phyloP scores from a whole-genome alignment of 2,329 filamentous ascomycete genomes.

The Fusarium proliferatum region DNA sequence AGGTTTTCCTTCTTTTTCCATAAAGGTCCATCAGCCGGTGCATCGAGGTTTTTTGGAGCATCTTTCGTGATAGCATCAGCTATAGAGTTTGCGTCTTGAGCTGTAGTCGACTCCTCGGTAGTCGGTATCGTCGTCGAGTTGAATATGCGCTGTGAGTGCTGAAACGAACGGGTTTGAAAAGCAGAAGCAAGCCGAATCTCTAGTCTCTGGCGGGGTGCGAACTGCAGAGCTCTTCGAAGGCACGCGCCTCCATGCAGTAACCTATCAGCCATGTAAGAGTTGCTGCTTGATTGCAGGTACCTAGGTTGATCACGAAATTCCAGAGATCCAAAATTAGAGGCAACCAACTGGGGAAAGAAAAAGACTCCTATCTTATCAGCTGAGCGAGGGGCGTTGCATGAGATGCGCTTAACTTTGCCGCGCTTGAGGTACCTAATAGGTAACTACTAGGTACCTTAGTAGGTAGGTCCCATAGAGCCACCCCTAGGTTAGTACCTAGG shows the following conservation, averaged over 20 bases:
- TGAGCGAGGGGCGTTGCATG: not conserved
- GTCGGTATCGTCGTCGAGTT: constrained; percentile 19
- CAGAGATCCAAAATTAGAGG: not conserved
- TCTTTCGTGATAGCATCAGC: constrained; percentile 26
- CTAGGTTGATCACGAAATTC: not conserved
- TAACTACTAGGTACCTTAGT: too few relatives aligned
- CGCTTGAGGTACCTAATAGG: not conserved
- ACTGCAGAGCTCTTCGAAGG: constrained; percentile 42
- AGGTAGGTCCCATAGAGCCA: constrained; percentile 6
- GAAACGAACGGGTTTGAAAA: constrained; percentile 19
- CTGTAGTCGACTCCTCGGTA: constrained; percentile 10
- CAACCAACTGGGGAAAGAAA: not conserved
- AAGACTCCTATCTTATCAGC: constrained; percentile 45
- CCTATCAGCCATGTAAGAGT: constrained; percentile 41
- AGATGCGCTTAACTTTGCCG: constrained; percentile 22
- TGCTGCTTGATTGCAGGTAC: not conserved
- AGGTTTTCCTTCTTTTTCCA: constrained; percentile 38
- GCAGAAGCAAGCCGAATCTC: constrained; percentile 10
- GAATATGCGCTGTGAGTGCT: constrained; percentile 17
- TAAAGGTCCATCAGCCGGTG: constrained; percentile 20
- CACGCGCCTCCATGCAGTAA: constrained; percentile 45
- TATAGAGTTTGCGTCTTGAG: not conserved
- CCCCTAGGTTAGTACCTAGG: not conserved
- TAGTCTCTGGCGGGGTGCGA: constrained; percentile 16
- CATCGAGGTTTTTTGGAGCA: constrained; percentile 38